Evolutionary conservation across 2,329 filamentous ascomycete genomes (phyloP), one percentile per base, ranked within the genome.

Genomic region (Cadophora sp.): DNA sequence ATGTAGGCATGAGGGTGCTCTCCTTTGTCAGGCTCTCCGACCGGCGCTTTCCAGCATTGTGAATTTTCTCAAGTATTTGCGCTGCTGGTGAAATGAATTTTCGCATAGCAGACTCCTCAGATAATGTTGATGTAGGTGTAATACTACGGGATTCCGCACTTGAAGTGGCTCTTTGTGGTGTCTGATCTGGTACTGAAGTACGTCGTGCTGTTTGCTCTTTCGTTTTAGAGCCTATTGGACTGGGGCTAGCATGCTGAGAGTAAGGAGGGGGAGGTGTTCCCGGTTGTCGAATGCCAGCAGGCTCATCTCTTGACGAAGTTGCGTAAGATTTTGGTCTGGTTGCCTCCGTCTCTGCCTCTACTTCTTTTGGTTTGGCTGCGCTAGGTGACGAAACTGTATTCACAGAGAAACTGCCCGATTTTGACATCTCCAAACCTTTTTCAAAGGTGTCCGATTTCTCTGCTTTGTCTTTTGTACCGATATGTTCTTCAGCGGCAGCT

Each of bases 241-340:
- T 24, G 14, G 14, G 34, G 27, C 24, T 55, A 14, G 22, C 11
- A 31, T 55, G 26, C n/a, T 26, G 31, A 7, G 56, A 40, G 31
- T 59, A 59, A 19, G 56, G 56, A 1, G 56, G 56, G 14, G 56
- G 56, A 8, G 56, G 56, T 43, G 56, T 43, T 7, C 22, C 56
- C 26, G 34, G 56, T 59, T 14, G 26, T 26, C 12, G 34, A 19
- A 14, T 4, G 8, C 11, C 4, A 43, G 56, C 16, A 40, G 4
- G 12, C 6, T n/a, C 7, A 16, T 12, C 22, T 19, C 14, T 19
- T 43, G 56, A 22, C 9, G 22, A 16, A 2, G n/a, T 14, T 2
- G 56, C 12, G n/a, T n/a, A n/a, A 14, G 34, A 27, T 40, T 22
- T 26, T 5, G 31, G 16, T 58, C 31, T 37, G 19, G 7, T 9